Conservation (phyloP, 371 early-diverging fungal species). For the Parasitella parasitica region DNA sequence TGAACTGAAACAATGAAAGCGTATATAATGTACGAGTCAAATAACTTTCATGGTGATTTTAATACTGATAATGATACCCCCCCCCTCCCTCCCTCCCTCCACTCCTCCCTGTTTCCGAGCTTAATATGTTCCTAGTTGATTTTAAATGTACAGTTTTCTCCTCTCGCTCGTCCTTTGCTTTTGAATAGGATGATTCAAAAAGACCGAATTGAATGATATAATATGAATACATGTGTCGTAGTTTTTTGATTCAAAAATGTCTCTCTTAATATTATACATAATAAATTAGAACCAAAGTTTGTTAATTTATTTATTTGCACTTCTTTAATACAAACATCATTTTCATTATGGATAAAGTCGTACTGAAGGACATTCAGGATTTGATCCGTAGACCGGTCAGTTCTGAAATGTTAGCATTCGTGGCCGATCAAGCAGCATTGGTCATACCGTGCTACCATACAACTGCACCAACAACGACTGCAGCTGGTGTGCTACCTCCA, state of each 20-base stretch:
- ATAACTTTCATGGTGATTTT: neutral
- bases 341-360: conserved; percentile 8
- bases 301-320: neutral
- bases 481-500: conserved; percentile 1
- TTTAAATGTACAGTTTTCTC: neutral
- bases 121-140: neutral
- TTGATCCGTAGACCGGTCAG: conserved; percentile 14
- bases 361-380: conserved; percentile 11
- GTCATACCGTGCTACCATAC: conserved; percentile 24
- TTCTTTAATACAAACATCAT: conserved; percentile 1
- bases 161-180: too few relatives aligned
- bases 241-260: neutral
- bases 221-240: neutral
- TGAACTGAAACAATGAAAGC: conserved; percentile 14
- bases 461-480: neutral
- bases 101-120: too few relatives aligned
- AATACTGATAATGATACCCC: conserved; percentile 1
- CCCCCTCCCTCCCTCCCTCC: too few relatives aligned
- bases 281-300: conserved; percentile 4
- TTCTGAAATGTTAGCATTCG: conserved; percentile 12
- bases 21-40: neutral
- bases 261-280: conserved; percentile 6
- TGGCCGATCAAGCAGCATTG: conserved; percentile 13
- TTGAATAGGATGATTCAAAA: too few relatives aligned
- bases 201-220: neutral